A percentile compares a stretch with the other conserved stretches of the same genome.
Evolutionary conservation across 148 eudicot genomes (phyloP).

Genomic region (Hydrangea macrophylla): DNA sequence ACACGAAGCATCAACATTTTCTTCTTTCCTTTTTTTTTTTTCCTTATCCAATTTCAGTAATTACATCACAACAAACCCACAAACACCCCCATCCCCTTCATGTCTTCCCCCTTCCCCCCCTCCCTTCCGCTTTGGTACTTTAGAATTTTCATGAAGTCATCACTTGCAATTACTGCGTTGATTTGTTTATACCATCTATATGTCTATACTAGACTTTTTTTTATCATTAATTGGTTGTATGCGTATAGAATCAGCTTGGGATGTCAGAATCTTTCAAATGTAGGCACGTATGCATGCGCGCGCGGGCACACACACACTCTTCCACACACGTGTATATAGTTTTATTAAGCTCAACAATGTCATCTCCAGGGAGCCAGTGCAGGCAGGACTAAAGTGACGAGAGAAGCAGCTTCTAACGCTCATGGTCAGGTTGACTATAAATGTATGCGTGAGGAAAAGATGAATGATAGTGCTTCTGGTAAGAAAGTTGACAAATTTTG

Average conservation of each 20-base stretch:
- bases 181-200: neutral
- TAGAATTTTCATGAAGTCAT: neutral
- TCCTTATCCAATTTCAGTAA: no score
- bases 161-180: neutral
- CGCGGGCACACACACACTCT: no score
- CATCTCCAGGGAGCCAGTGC: slow-evolving; percentile 29
- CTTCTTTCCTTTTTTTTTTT: no score
- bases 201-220: neutral
- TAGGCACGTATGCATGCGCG: no score
- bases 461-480: slow-evolving; percentile 11
- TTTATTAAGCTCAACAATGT: slow-evolving; percentile 4
- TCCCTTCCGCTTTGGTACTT: neutral
- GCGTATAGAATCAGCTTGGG: neutral
- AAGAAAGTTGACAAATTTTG: slow-evolving; percentile 25
- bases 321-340: neutral
- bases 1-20: neutral
- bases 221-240: neutral
- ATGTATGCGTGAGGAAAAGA: slow-evolving; percentile 5
- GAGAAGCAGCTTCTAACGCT: slow-evolving; percentile 13
- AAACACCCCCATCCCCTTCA: neutral
- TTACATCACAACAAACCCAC: neutral
- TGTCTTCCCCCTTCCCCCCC: neutral
- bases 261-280: neutral
- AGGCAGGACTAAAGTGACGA: slow-evolving; percentile 12
- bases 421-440: slow-evolving; percentile 1